Percentiles rank a stretch among this genome's conserved stretches.
phyloP scores from a whole-genome alignment of 805 yeast genomes.

The Lachancea mirantina region DNA sequence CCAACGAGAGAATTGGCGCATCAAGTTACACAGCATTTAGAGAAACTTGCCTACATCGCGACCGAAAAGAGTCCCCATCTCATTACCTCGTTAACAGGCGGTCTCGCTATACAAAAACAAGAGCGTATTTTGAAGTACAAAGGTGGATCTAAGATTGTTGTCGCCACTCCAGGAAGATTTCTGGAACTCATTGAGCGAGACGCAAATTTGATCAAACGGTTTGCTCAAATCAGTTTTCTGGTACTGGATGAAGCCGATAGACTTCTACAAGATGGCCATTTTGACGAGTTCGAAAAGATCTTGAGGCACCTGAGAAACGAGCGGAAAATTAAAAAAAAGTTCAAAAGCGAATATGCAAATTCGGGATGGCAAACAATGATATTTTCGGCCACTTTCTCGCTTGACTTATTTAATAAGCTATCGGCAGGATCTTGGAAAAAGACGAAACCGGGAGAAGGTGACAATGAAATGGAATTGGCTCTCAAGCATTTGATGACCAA shows the following conservation, averaged over 20 bases:
- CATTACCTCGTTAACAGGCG: slow-evolving; percentile 83
- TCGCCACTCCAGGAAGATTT: slow-evolving; percentile 94
- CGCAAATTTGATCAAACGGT: slow-evolving; percentile 34
- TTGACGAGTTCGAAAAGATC: slow-evolving; percentile 82
- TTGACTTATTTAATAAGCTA: slow-evolving; percentile 72
- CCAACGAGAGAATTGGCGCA: slow-evolving; percentile 97
- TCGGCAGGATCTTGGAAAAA: slow-evolving; percentile 34
- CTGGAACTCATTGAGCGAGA: slow-evolving; percentile 70
- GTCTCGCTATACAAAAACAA: slow-evolving; percentile 89
- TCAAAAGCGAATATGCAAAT: slow-evolving; percentile 36
- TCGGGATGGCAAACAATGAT: slow-evolving; percentile 72
- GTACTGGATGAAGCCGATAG: slow-evolving; percentile 97
- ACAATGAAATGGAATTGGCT: slow-evolving; percentile 47
- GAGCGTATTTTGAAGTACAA: slow-evolving; percentile 61
- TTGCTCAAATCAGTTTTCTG: slow-evolving; percentile 40
- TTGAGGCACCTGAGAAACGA: slow-evolving; percentile 53
- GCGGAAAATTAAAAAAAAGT: slow-evolving; percentile 34
- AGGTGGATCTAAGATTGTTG: slow-evolving; percentile 67
- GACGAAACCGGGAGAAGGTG: slow-evolving; percentile 14
- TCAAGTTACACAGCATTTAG: slow-evolving; percentile 81
- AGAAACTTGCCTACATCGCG: slow-evolving; percentile 33
- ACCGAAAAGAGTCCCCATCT: slow-evolving; percentile 48
- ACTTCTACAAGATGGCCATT: slow-evolving; percentile 90
- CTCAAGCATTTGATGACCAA: slow-evolving; percentile 58
- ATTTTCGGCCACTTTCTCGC: slow-evolving; percentile 91